Evolutionary conservation across 371 early-diverging fungal species (phyloP), one percentile per base, ranked within the genome.

Genomic region (Haplosporangium sp.): DNA sequence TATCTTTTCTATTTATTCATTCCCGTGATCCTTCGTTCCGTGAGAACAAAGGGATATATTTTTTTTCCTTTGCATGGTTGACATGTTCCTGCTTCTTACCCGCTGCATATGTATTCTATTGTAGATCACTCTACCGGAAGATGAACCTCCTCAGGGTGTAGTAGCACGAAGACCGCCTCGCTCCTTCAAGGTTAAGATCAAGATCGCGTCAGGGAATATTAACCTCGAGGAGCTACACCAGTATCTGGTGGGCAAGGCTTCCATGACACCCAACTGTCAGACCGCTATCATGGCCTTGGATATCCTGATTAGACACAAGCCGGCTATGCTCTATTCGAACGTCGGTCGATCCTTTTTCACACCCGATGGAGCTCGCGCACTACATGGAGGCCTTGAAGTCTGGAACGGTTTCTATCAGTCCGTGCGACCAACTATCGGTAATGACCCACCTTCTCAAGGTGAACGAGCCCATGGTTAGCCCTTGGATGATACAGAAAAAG

Each of bases 361-460:
- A 5, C 86, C 91, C 16, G 84, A 85, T n/a, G 89, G 89, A 38
- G 83, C 86, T 1, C 72, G 80, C 23, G 57, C 81, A 0, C 85
- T 89, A 40, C 85, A 84, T 43, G 92, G 92, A 52, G 96, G 95
- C 29, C 85, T 91, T n/a, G 95, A 95, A 81, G 89, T 95, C 6
- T 95, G 96, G 96, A 91, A 91, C 69, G 98, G 98, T 12, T 95
- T 89, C 81, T 95, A 94, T 66, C 95, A 95, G 72, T 92, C 93
- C 29, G 88, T 94, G 21, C 85, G 92, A 9, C 93, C 96, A 13
- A 85, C 92, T 57, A 46, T 80, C 2, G 92, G 93, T 80, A 83
- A 81, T 7, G 3, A 11, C 11, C 11, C 1, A 36, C 7, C 18
- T n/a, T 40, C 8, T 12, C 29, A n/a, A 36, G 42, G 21, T 5